Conservation (phyloP, 2,329 filamentous ascomycete genomes). For the Fusarium denticulatum region DNA sequence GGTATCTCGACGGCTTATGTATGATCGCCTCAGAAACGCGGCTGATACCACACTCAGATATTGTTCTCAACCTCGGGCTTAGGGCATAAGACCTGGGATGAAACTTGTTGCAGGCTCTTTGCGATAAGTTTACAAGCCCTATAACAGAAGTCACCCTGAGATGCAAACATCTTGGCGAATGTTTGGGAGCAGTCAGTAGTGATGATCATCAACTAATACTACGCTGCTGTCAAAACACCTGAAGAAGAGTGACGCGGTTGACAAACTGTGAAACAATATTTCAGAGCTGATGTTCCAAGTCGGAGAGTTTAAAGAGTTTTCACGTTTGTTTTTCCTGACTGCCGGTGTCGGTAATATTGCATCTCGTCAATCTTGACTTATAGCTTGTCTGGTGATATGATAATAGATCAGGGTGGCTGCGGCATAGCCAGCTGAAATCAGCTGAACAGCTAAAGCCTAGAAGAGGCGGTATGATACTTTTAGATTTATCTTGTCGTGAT, state of each 20-base stretch:
- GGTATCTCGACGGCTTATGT: conserved; percentile 26
- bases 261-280: neutral
- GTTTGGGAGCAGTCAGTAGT: neutral
- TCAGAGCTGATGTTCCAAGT: neutral
- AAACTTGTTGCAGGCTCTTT: conserved; percentile 30
- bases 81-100: conserved; percentile 7
- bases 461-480: neutral
- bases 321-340: neutral
- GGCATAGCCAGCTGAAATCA: neutral
- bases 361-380: neutral
- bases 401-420: neutral
- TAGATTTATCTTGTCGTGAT: neutral
- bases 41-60: conserved; percentile 18
- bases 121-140: conserved; percentile 7
- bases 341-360: neutral
- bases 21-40: conserved; percentile 31
- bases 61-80: neutral
- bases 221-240: neutral
- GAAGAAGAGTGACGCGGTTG: neutral
- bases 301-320: neutral
- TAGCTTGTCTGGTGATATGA: neutral
- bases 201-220: conserved; percentile 3
- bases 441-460: neutral
- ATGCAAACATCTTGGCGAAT: conserved; percentile 16
- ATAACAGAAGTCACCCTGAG: conserved; percentile 10